A percentile compares a stretch with the other conserved stretches of the same genome.
These are phyloP conservation scores for Gorgonomyces haynaldii DNA, from an alignment of 192 early-diverging fungal species.

Conservation along the genomic window DNA sequence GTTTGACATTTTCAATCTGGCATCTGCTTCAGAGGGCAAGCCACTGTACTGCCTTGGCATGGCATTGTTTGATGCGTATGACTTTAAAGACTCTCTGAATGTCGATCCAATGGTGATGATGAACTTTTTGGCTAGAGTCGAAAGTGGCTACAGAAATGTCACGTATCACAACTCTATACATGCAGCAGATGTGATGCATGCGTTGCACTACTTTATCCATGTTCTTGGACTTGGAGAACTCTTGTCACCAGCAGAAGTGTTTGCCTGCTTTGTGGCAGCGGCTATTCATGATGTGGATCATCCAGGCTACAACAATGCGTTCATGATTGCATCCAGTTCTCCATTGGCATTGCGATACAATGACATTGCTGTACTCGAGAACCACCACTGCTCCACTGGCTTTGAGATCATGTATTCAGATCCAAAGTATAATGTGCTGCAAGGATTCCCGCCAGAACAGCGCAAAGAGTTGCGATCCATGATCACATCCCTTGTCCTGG, in stretches of 20 bases:
- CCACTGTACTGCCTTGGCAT: slow-evolving; percentile 20
- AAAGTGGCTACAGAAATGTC: slow-evolving; percentile 20
- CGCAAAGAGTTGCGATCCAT: slow-evolving; percentile 27
- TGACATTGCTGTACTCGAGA: slow-evolving; percentile 34
- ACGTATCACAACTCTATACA: slow-evolving; percentile 41
- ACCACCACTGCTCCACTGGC: slow-evolving; percentile 39
- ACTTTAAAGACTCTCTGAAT: slow-evolving; percentile 13
- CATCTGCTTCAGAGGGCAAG: slow-evolving; percentile 8
- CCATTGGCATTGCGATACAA: slow-evolving; percentile 34
- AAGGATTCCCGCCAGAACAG: slow-evolving; percentile 26
- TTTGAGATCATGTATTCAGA: slow-evolving; percentile 33
- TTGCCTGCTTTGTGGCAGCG: slow-evolving; percentile 22
- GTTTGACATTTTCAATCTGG: slow-evolving; percentile 29
- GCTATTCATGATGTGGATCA: slow-evolving; percentile 38
- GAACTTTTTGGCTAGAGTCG: slow-evolving; percentile 19
- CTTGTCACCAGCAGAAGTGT: slow-evolving; percentile 18
- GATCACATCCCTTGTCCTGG: slow-evolving; percentile 36
- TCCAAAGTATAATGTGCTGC: slow-evolving; percentile 34
- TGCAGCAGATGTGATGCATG: slow-evolving; percentile 41
- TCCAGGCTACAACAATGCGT: slow-evolving; percentile 37
- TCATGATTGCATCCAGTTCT: slow-evolving; percentile 18
- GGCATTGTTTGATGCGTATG: slow-evolving; percentile 13
- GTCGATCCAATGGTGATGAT: slow-evolving; percentile 17
- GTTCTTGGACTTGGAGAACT: slow-evolving; percentile 9
- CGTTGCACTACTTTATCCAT: slow-evolving; percentile 26